These are phyloP conservation scores for Beauveria varroae DNA, from an alignment of 2,329 filamentous ascomycete genomes.

Conservation along the genomic window DNA sequence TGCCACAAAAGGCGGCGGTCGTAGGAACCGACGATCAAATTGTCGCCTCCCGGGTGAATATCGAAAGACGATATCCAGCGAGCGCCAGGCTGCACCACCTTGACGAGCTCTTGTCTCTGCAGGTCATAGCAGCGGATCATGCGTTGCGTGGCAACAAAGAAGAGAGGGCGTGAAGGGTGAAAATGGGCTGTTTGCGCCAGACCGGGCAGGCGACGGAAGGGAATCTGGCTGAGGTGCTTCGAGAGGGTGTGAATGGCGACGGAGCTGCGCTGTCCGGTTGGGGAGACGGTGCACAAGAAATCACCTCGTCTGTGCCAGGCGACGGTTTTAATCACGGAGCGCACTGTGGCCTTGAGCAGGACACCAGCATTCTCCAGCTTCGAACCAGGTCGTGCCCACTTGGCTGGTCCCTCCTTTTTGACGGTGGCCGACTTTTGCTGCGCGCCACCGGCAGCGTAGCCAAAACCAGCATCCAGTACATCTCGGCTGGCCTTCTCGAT, in stretches of 20 bases:
- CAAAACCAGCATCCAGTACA: constrained; percentile 81
- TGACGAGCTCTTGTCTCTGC: constrained; percentile 82
- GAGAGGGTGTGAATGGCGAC: constrained; percentile 92
- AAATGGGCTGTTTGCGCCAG: constrained; percentile 84
- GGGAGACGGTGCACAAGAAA: constrained; percentile 88
- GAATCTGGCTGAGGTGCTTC: constrained; percentile 90
- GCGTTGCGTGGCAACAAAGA: constrained; percentile 94
- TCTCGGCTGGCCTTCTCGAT: constrained; percentile 68
- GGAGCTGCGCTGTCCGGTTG: constrained; percentile 66
- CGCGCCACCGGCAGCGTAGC: constrained; percentile 68
- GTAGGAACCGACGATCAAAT: constrained; percentile 89
- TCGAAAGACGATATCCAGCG: constrained; percentile 92
- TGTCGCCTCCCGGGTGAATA: constrained; percentile 87
- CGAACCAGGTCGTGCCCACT: constrained; percentile 73
- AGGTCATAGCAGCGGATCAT: constrained; percentile 92
- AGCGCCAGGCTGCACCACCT: constrained; percentile 87
- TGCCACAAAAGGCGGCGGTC: constrained; percentile 94
- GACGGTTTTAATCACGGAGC: constrained; percentile 75
- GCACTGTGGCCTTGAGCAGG: constrained; percentile 71
- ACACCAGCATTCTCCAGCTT: constrained; percentile 72
- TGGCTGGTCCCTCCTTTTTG: constrained; percentile 68
- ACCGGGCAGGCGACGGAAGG: constrained; percentile 72
- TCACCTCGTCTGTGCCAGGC: constrained; percentile 92
- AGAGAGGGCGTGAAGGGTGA: constrained; percentile 84
- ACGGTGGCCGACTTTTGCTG: constrained; percentile 45